These are phyloP conservation scores for Tuber aestivum DNA, from an alignment of 495 filamentous ascomycete genomes.

Conservation along the genomic window DNA sequence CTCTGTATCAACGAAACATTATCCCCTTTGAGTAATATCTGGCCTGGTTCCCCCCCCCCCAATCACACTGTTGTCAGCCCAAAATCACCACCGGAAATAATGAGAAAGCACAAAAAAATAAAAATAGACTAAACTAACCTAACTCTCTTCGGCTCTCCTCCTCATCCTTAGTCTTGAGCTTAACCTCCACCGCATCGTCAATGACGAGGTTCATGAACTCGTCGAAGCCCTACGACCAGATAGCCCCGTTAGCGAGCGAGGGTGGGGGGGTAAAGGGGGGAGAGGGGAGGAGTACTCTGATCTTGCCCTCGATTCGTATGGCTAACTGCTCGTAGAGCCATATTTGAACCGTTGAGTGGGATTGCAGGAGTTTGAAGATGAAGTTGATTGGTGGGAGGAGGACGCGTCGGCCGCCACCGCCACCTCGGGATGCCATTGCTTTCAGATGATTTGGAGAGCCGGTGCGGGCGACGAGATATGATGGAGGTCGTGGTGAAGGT, in stretches of 20 bases:
- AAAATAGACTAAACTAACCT: conserved; percentile 53
- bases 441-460: neutral
- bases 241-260: conserved; percentile 10
- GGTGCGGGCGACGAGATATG: neutral
- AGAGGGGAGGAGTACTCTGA: conserved; percentile 55
- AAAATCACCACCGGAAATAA: neutral
- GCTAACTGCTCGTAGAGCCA: conserved; percentile 95
- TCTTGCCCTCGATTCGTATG: conserved; percentile 90
- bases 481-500: neutral
- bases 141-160: conserved; percentile 71
- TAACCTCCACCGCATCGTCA: conserved; percentile 91
- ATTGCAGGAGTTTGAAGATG: conserved; percentile 93
- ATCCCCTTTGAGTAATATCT: conserved; percentile 95
- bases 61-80: neutral
- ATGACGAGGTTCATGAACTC: conserved; percentile 99
- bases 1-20: conserved; percentile 93
- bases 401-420: conserved; percentile 76
- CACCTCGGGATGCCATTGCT: conserved; percentile 74
- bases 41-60: conserved; percentile 55
- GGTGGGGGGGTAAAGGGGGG: neutral
- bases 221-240: conserved; percentile 68
- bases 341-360: conserved; percentile 78
- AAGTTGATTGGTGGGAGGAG: conserved; percentile 96
- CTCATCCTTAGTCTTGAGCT: conserved; percentile 71
- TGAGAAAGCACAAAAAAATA: neutral